Percentiles rank a stretch among this genome's conserved stretches.
Evolutionary conservation across 2,329 filamentous ascomycete species (phyloP).

Genomic region (Stemphylium vesicarium): DNA sequence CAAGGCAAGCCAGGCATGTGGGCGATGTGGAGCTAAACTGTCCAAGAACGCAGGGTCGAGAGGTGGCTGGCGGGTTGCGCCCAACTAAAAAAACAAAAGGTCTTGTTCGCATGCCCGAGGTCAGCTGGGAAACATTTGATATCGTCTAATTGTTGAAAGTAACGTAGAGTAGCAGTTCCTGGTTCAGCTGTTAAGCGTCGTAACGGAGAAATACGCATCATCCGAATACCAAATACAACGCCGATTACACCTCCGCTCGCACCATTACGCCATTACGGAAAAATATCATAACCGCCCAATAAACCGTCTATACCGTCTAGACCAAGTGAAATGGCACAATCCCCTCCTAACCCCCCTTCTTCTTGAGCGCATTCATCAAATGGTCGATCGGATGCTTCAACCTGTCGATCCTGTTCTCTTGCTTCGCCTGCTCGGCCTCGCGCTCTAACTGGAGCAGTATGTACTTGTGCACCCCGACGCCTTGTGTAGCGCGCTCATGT

Average conservation of each 20-base stretch:
- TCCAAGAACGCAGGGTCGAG: slow-evolving; percentile 14
- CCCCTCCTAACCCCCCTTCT: neutral
- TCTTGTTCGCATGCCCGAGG: neutral
- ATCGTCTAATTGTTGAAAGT: slow-evolving; percentile 11
- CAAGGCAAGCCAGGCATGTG: slow-evolving; percentile 4
- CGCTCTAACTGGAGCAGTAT: neutral
- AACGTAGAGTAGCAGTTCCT: slow-evolving; percentile 1
- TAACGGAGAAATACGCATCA: neutral
- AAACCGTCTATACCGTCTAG: slow-evolving; percentile 31
- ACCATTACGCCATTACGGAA: slow-evolving; percentile 33
- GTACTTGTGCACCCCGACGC: slow-evolving; percentile 8
- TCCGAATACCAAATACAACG: slow-evolving; percentile 19
- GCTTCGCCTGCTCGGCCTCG: slow-evolving; percentile 8
- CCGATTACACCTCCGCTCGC: slow-evolving; percentile 31
- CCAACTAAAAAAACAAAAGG: neutral
- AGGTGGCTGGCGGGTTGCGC: neutral
- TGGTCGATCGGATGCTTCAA: slow-evolving; percentile 2
- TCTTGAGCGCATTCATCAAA: neutral
- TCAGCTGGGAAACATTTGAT: neutral
- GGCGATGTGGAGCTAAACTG: slow-evolving; percentile 13
- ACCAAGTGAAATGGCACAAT: slow-evolving; percentile 3
- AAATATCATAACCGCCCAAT: slow-evolving; percentile 7
- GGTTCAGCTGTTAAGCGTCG: slow-evolving; percentile 9
- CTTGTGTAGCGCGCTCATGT: slow-evolving; percentile 19
- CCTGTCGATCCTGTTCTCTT: neutral